phyloP scores from a whole-genome alignment of 2,329 filamentous ascomycete species.

The Penicillium sp. region DNA sequence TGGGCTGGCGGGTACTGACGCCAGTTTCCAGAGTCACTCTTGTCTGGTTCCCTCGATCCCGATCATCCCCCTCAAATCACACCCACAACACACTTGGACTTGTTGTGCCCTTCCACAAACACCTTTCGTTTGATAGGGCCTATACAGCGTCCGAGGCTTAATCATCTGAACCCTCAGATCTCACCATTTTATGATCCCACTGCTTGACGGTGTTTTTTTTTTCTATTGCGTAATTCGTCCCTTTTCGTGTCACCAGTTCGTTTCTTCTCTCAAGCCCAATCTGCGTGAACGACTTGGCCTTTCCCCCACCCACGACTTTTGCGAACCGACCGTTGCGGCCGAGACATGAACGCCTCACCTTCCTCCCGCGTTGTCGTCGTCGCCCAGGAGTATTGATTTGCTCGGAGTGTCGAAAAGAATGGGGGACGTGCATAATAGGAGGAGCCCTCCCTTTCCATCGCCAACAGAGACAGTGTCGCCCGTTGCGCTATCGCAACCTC shows the following conservation, averaged over 20 bases:
- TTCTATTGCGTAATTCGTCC: slow-evolving; percentile 2
- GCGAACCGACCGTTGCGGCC: slow-evolving; percentile 26
- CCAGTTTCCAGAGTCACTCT: slow-evolving; percentile 17
- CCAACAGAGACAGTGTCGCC: slow-evolving; percentile 39
- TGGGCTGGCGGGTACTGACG: slow-evolving; percentile 24
- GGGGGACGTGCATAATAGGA: slow-evolving; percentile 40
- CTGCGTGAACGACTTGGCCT: not conserved
- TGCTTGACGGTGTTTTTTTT: not conserved
- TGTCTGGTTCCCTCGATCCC: slow-evolving; percentile 14
- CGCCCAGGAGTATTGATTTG: slow-evolving; percentile 32
- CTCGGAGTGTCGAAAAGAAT: slow-evolving; percentile 36
- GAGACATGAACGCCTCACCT: slow-evolving; percentile 37
- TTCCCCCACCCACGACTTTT: not conserved
- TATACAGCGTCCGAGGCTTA: slow-evolving; percentile 19
- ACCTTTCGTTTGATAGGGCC: not conserved
- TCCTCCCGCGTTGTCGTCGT: slow-evolving; percentile 31
- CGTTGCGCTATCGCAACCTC: slow-evolving; percentile 26
- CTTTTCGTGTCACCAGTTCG: not conserved
- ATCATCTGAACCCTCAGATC: not conserved
- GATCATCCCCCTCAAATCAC: slow-evolving; percentile 4
- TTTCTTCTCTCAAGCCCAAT: not conserved
- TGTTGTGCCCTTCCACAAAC: not conserved
- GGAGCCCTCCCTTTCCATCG: slow-evolving; percentile 42
- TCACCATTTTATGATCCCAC: not conserved
- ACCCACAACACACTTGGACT: slow-evolving; percentile 3